Percentiles rank a stretch among this genome's conserved stretches.
Conservation (phyloP, 2,329 filamentous ascomycete genomes). For the Scolecobasidium constrictum region DNA sequence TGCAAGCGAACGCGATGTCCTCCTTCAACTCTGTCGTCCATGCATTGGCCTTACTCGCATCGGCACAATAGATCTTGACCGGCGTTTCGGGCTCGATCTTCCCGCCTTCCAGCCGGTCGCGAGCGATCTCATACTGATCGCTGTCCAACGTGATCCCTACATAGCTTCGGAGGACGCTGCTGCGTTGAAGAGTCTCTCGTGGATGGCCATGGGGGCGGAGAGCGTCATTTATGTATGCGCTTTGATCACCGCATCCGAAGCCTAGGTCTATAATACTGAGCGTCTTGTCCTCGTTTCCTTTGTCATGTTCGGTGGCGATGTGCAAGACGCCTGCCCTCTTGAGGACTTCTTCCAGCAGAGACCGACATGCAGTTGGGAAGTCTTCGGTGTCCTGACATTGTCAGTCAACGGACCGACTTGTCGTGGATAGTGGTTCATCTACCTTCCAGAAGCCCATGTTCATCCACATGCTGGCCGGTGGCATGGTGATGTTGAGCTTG, state of each 20-base stretch:
- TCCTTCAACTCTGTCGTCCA: constrained; percentile 27
- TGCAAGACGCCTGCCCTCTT: constrained; percentile 30
- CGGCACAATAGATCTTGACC: constrained; percentile 34
- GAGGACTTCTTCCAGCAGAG: constrained; percentile 39
- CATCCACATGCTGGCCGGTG: constrained; percentile 48
- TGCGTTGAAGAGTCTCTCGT: constrained; percentile 13
- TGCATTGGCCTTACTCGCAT: constrained; percentile 36
- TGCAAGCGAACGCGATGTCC: constrained; percentile 1
- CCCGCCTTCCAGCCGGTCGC: constrained; percentile 10
- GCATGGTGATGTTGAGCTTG: constrained; percentile 40
- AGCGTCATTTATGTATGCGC: constrained; percentile 28
- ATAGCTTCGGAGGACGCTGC: constrained; percentile 24
- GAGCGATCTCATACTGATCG: constrained; percentile 31
- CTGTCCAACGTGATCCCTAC: constrained; percentile 42
- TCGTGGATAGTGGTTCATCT: constrained; percentile 5
- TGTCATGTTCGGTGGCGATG: background rate
- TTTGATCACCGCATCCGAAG: constrained; percentile 50
- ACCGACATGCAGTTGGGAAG: constrained; percentile 37
- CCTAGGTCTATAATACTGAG: constrained; percentile 40
- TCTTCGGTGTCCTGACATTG: constrained; percentile 16
- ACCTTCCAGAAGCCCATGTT: constrained; percentile 51
- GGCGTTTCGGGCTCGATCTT: background rate
- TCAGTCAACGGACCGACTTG: background rate
- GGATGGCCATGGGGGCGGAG: background rate
- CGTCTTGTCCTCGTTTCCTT: constrained; percentile 3